phyloP scores from a whole-genome alignment of 2,329 filamentous ascomycete species.

The Neofusicoccum umdonicola region DNA sequence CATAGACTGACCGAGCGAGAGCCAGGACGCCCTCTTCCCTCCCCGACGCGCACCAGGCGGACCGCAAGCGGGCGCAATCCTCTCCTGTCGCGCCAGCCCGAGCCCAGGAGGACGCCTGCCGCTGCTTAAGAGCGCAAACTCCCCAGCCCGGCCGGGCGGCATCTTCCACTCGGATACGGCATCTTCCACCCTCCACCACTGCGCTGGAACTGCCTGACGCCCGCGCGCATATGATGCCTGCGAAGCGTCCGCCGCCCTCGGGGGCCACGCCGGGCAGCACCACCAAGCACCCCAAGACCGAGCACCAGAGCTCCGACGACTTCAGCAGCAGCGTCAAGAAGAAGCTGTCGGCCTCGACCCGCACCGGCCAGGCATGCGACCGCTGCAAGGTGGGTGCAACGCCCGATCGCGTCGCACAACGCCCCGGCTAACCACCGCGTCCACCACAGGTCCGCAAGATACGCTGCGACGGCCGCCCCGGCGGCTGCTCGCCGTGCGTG shows the following conservation, averaged over 20 bases:
- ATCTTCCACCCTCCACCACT: constrained; percentile 18
- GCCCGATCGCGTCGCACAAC: constrained; percentile 1
- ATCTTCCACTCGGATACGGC: constrained; percentile 18
- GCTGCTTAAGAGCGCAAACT: constrained; percentile 14
- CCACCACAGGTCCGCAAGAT: constrained; percentile 72
- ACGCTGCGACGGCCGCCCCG: constrained; percentile 75
- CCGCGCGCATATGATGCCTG: constrained; percentile 18
- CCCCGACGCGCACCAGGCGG: constrained; percentile 12
- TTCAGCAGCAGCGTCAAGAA: constrained; percentile 46
- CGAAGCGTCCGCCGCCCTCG: constrained; percentile 17
- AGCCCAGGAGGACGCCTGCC: constrained; percentile 11
- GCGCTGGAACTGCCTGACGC: constrained; percentile 17
- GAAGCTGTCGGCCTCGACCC: constrained; percentile 53
- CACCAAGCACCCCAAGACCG: constrained; percentile 35
- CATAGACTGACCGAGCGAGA: constrained; percentile 7
- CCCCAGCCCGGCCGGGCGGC: constrained; percentile 13
- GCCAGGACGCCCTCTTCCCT: constrained; percentile 6
- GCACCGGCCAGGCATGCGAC: constrained; percentile 84
- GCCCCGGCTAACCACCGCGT: background rate
- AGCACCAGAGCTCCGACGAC: constrained; percentile 29
- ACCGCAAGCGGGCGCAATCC: constrained; percentile 14
- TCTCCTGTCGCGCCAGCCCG: constrained; percentile 12
- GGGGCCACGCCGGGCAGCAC: background rate
- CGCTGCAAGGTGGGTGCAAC: constrained; percentile 68
- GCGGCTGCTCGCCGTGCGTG: constrained; percentile 78